Evolutionary conservation across 768 basidiomycete genomes (phyloP).

Genomic region (Naematelia encephala): DNA sequence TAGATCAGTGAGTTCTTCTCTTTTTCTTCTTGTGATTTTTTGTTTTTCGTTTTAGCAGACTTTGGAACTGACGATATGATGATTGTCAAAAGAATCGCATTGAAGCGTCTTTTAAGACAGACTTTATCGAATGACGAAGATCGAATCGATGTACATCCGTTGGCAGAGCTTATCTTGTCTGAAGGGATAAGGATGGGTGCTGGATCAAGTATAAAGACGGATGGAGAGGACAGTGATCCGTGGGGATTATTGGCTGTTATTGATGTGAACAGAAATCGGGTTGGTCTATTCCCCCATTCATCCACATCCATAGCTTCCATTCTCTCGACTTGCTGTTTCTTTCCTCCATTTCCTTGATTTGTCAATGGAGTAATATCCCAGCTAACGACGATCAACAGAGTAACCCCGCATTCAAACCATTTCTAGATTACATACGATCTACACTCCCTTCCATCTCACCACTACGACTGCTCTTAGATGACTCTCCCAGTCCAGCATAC

Average conservation of each 20-base stretch:
- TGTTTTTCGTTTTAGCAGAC: no score
- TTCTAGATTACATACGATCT: slow-evolving; percentile 68
- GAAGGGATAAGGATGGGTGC: slow-evolving; percentile 57
- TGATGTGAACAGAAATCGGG: slow-evolving; percentile 69
- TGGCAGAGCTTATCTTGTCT: slow-evolving; percentile 73
- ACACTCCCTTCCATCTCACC: slow-evolving; percentile 57
- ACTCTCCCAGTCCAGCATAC: slow-evolving; percentile 41
- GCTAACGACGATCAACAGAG: background rate
- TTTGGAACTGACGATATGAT: background rate
- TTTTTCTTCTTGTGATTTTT: no score
- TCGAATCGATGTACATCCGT: slow-evolving; percentile 64
- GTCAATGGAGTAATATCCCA: background rate
- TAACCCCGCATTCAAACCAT: slow-evolving; percentile 65
- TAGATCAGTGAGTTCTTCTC: slow-evolving; percentile 60
- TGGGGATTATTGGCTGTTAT: slow-evolving; percentile 81
- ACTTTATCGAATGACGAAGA: slow-evolving; percentile 76
- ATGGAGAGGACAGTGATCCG: slow-evolving; percentile 84
- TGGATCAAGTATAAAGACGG: slow-evolving; percentile 91
- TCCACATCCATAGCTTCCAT: background rate
- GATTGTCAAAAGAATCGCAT: slow-evolving; percentile 53
- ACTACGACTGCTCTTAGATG: slow-evolving; percentile 60
- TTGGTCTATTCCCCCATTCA: slow-evolving; percentile 41
- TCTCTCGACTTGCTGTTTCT: background rate
- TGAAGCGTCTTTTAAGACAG: slow-evolving; percentile 55
- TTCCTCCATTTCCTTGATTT: background rate